Base-by-base conservation (phyloP, 345 rosid species). In the Bruguiera gymnorhiza region DNA sequence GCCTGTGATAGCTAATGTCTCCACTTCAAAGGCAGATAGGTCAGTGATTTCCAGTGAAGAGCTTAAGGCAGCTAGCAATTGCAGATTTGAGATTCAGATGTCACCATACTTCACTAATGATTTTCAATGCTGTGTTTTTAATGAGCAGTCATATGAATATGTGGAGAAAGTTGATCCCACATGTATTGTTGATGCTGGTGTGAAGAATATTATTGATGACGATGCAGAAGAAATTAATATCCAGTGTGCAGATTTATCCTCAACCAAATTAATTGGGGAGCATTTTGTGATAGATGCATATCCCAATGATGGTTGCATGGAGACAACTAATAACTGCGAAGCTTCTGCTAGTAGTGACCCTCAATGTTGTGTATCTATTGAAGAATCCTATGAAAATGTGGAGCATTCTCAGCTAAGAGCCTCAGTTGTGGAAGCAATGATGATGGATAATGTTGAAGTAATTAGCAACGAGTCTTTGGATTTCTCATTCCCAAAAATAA, bases 331-430 rank as follows among this genome's bases (percentile, higher is more conserved):
- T 55, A 56, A 23, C 37, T 18, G 27, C 21, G 60, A 66, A 36
- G 32, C 15, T n/a, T 63, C 52, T 68, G 55, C 65, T 39, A 36
- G 73, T 19, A 39, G 71, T 68, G 83, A 76, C 32, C 63, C 39
- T 54, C 78, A 73, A 39, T 55, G 54, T 64, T 79, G 84, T 64
- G 74, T 13, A 29, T 24, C 50, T 26, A 61, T 69, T 53, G 69
- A 55, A 66, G 63, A 46, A 57, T 63, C 68, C 30, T 50, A 60
- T 73, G 85, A 80, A 60, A 58, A 70, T 10, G 46, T 23, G 65
- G 81, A 81, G 61, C 73, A 56, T 67, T 62, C 70, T 55, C 77
- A 68, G 27, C 11, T 5, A 57, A 68, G 63, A 62, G 72, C 68
- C 59, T 71, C 83, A 23, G 63, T 60, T 32, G 77, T 77, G 75